Evolutionary conservation across 2,329 filamentous ascomycete species (phyloP).

Genomic region (Penicillium sp.): DNA sequence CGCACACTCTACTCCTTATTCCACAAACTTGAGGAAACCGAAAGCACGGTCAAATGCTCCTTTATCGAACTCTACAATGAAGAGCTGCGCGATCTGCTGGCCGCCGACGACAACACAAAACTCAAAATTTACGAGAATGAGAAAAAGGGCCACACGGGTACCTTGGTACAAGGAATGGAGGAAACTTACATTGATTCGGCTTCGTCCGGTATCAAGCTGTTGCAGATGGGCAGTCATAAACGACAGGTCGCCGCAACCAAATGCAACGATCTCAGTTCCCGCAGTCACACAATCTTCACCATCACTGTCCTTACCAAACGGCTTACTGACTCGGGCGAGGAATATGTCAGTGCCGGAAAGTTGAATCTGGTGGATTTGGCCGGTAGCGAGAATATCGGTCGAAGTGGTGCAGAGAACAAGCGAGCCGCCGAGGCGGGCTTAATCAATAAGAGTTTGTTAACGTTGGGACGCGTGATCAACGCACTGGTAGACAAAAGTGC

Average conservation of each 20-base stretch:
- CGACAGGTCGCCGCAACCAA: conserved; percentile 99
- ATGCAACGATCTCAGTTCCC: conserved; percentile 95
- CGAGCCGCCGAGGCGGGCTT: conserved; percentile 89
- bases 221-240: conserved; percentile 84
- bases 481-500: conserved; percentile 83
- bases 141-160: conserved; percentile 74
- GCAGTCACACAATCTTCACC: conserved; percentile 96
- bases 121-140: conserved; percentile 91
- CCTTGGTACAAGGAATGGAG: conserved; percentile 95
- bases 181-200: conserved; percentile 87
- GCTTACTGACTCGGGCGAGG: conserved; percentile 74
- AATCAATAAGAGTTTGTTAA: conserved; percentile 96
- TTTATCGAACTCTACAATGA: conserved; percentile 99
- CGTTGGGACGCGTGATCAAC: conserved; percentile 93
- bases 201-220: conserved; percentile 75
- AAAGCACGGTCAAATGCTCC: conserved; percentile 91
- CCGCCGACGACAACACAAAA: conserved; percentile 73
- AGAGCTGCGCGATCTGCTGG: conserved; percentile 83
- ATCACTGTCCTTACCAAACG: conserved; percentile 88
- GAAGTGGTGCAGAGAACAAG: conserved; percentile 97
- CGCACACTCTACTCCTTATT: conserved; percentile 84
- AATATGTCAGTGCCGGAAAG: conserved; percentile 86
- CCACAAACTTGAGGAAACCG: conserved; percentile 72
- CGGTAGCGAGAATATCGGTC: conserved; percentile 94
- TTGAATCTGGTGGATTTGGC: conserved; percentile 94